Evolutionary conservation across 305 asterid genomes (phyloP).

Genomic region (Fraxinus xanthoxyloides): DNA sequence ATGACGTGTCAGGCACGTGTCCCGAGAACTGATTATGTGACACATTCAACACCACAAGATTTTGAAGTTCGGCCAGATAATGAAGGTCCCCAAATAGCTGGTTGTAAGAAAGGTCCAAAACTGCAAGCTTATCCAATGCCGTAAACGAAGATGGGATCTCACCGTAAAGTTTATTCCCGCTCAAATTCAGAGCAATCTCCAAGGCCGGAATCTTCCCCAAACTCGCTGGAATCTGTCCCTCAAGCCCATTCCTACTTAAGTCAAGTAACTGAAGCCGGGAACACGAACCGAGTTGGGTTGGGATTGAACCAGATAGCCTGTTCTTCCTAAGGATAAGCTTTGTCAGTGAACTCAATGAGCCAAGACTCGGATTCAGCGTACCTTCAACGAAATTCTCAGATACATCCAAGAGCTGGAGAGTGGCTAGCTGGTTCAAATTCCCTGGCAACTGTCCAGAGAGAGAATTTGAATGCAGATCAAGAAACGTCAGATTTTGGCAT

Average conservation of each 20-base stretch:
- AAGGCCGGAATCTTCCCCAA: slow-evolving; percentile 71
- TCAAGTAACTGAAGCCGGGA: slow-evolving; percentile 76
- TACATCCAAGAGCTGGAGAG: slow-evolving; percentile 71
- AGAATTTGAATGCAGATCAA: slow-evolving; percentile 83
- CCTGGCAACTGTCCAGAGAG: slow-evolving; percentile 62
- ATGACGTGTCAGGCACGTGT: slow-evolving; percentile 68
- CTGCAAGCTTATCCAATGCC: slow-evolving; percentile 67
- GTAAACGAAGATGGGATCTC: slow-evolving; percentile 64
- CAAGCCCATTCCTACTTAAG: slow-evolving; percentile 66
- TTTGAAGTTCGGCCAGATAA: slow-evolving; percentile 56
- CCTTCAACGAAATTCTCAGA: slow-evolving; percentile 72
- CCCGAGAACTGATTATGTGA: slow-evolving; percentile 82
- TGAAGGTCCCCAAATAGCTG: slow-evolving; percentile 76
- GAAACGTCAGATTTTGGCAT: slow-evolving; percentile 75
- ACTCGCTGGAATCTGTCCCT: slow-evolving; percentile 65
- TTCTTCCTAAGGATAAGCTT: slow-evolving; percentile 68
- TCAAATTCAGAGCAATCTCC: slow-evolving; percentile 75
- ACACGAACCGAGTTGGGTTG: slow-evolving; percentile 65
- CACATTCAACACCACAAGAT: slow-evolving; percentile 75
- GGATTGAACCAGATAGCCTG: slow-evolving; percentile 62
- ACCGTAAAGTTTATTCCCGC: slow-evolving; percentile 76
- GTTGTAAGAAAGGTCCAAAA: slow-evolving; percentile 77
- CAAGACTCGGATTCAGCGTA: slow-evolving; percentile 54
- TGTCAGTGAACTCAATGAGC: slow-evolving; percentile 69
- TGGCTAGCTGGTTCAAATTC: slow-evolving; percentile 47